Evolutionary conservation across 306 rosid species (phyloP), one percentile per base, ranked within the genome.

Genomic region (Abrus precatorius): DNA sequence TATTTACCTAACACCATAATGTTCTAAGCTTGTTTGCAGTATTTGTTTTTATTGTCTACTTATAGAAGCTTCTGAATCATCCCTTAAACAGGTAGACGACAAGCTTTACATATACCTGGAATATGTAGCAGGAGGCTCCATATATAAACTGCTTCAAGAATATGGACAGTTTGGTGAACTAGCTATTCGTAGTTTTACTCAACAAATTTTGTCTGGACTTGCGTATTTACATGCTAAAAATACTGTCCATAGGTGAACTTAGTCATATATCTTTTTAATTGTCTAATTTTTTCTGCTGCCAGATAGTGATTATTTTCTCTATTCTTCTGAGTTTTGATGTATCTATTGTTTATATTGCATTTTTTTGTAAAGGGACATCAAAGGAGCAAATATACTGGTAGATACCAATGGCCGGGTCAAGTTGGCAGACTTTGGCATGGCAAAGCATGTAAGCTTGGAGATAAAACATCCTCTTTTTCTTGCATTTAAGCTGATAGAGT

Each of bases 351-450:
- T 30, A 52, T 48, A 78, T 80, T 86, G 48, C 48, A 49, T 75
- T 69, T 72, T 61, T 71, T 75, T 87, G 41, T 79, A 80, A 90
- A 94, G 98, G 96, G 97, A 94, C 86, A 88, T 94, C 69, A 92
- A 94, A 85, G 98, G 97, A 80, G 98, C 96, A 81, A 94, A 94
- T 86, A 92, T 94, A 85, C 93, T 94, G 36, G 97, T 94, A 49
- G 98, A 94, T 87, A 92, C 95, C 65, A 85, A 78, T 84, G 97
- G 98, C 50, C 91, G 96, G 45, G 92, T 94, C 81, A 94, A 94
- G 86, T 84, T 94, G 87, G 98, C 96, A 50, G 98, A 94, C 85
- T 94, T 94, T 88, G 98, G 98, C 85, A 94, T 94, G 98, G 98
- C 98, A 73, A 94, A 94, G 81, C 98, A 94, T 87, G 98, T 94